These are phyloP conservation scores for Anastatica hierochuntica DNA, from an alignment of 345 rosid species.

Conservation along the genomic window DNA sequence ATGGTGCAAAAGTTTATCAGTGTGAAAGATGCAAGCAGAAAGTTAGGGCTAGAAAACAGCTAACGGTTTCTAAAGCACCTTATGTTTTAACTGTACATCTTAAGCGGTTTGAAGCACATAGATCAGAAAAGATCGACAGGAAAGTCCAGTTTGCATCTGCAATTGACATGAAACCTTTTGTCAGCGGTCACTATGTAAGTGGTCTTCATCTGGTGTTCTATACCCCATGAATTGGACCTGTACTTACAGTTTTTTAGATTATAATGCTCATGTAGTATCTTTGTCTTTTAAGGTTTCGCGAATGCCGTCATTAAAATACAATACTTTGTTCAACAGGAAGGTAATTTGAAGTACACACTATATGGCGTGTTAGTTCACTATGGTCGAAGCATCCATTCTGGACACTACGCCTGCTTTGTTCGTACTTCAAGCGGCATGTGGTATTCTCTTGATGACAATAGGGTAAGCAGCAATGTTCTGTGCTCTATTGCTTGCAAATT, in stretches of 20 bases:
- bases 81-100: slow-evolving; percentile 76
- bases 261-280: neutral
- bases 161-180: slow-evolving; percentile 75
- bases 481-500: slow-evolving; percentile 9
- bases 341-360: slow-evolving; percentile 74
- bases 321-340: slow-evolving; percentile 49
- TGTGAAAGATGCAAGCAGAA: slow-evolving; percentile 83
- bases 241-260: no score
- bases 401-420: slow-evolving; percentile 84
- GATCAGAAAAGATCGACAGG: slow-evolving; percentile 69
- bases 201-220: slow-evolving; percentile 2
- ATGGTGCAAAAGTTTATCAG: slow-evolving; percentile 84
- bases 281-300: neutral
- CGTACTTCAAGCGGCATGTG: slow-evolving; percentile 91
- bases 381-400: slow-evolving; percentile 84
- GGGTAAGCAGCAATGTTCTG: slow-evolving; percentile 37
- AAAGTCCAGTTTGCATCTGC: slow-evolving; percentile 53
- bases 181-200: slow-evolving; percentile 76
- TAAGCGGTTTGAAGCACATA: slow-evolving; percentile 75
- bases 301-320: neutral
- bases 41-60: slow-evolving; percentile 78
- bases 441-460: slow-evolving; percentile 87
- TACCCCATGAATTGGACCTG: neutral
- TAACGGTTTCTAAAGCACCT: slow-evolving; percentile 80
- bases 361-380: slow-evolving; percentile 90